Conservation (phyloP, 2,329 filamentous ascomycete species). For the Trichoderma atrobrunneum region DNA sequence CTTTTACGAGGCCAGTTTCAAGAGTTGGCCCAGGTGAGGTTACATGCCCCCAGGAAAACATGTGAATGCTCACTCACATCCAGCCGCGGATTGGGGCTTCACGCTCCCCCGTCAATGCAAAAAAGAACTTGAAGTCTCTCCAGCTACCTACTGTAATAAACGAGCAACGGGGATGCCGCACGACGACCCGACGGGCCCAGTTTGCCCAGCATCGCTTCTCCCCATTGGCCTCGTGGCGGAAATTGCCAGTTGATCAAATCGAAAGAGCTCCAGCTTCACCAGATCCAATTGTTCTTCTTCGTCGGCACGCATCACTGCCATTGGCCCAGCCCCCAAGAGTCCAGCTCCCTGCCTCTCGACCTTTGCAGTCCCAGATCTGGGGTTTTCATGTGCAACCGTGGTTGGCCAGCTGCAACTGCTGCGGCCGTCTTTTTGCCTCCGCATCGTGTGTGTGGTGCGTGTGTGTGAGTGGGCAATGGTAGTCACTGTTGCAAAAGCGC, state of each 20-base stretch:
- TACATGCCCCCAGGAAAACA: background rate
- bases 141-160: background rate
- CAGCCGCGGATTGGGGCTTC: background rate
- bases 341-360: background rate
- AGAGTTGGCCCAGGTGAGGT: background rate
- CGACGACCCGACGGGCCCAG: slow-evolving; percentile 11
- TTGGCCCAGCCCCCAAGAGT: slow-evolving; percentile 3
- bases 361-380: background rate
- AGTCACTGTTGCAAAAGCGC: background rate
- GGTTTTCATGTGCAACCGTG: slow-evolving; percentile 2
- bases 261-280: background rate
- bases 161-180: slow-evolving; percentile 14
- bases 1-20: background rate
- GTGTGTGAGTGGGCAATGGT: background rate
- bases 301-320: background rate
- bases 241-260: background rate
- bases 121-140: background rate
- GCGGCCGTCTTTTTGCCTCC: background rate
- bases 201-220: background rate
- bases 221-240: slow-evolving; percentile 7
- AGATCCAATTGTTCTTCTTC: background rate
- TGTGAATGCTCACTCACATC: background rate
- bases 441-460: background rate
- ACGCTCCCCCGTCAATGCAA: background rate
- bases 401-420: slow-evolving; percentile 9